Conservation (phyloP, 108 stramenopile species). For the Asterionellopsis glacialis region DNA sequence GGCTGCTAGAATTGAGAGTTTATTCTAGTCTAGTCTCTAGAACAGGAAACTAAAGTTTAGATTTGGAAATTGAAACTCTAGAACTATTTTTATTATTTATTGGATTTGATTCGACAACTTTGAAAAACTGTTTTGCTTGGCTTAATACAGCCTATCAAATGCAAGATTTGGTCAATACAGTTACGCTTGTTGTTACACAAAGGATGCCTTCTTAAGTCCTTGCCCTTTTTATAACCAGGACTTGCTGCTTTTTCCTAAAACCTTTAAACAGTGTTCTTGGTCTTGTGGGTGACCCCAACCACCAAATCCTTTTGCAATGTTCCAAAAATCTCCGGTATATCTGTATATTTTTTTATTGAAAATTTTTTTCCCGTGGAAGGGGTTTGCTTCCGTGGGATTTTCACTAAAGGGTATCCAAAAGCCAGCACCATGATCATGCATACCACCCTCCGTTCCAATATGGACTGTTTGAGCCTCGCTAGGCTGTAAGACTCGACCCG, state of each 20-base stretch:
- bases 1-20: too few relatives aligned
- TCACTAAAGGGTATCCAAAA: background rate
- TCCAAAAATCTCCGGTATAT: background rate
- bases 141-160: too few relatives aligned
- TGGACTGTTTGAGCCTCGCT: slow-evolving; percentile 30
- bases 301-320: slow-evolving; percentile 26
- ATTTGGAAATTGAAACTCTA: too few relatives aligned
- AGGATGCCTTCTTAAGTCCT: too few relatives aligned
- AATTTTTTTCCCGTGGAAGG: slow-evolving; percentile 15
- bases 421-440: slow-evolving; percentile 24
- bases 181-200: too few relatives aligned
- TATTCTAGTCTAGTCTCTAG: too few relatives aligned
- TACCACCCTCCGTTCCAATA: slow-evolving; percentile 49
- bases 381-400: background rate
- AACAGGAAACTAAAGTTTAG: too few relatives aligned
- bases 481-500: slow-evolving; percentile 31
- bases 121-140: too few relatives aligned
- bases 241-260: background rate
- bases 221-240: too few relatives aligned
- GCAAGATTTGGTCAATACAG: too few relatives aligned
- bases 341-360: background rate
- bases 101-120: too few relatives aligned
- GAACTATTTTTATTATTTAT: too few relatives aligned
- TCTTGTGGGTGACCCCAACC: slow-evolving; percentile 61
- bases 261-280: slow-evolving; percentile 42